Base-by-base conservation (phyloP, 1,284 basidiomycete species). In the Trametes polyzona region DNA sequence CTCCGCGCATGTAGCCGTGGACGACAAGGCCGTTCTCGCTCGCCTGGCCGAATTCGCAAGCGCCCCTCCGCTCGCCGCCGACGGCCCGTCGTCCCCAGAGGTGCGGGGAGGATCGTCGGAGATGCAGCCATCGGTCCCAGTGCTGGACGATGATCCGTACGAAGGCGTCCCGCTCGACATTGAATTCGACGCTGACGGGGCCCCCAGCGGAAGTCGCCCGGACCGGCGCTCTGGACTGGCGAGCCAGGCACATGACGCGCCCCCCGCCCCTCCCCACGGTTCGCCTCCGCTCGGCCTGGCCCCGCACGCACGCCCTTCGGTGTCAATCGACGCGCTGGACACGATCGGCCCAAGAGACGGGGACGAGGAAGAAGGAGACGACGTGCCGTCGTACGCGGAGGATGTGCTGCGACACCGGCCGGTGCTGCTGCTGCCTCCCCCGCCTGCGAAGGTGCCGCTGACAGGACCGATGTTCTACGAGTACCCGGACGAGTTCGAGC, bases 1-100 rank as follows among this genome's bases (percentile, higher is more conserved):
- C 56, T 73, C 74, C 12, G 87, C 81, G 11, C 89, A 92, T 67
- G 78, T 92, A 42, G 88, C 89, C 16, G 88, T 83, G 1, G 89
- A 92, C 67, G 89, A 92, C 70, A 92, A 92, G 70, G 71, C 76
- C 0, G 61, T 83, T 6, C 78, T 92, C 17, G 84, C 83, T 30
- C 80, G 76, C 32, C 77, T 90, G 59, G 81, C 77, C 0, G 73
- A 74, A 17, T 57, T 83, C 37, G 83, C 83, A 23, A 88, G 85
- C 63, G 79, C 79, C 14, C 88, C 88, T 21, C 72, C 72, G 7
- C 47, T 30, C n/a, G 26, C n/a, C 16, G 23, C 29, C 16, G 24
- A 21, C 33, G 32, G 6, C 29, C 35, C 56, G 10, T 46, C 46
- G 16, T 21, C 39, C 5, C 12, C 47, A 11, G 19, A 14, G 29